Evolutionary conservation across 495 filamentous ascomycete species (phyloP), one percentile per base, ranked within the genome.

Genomic region (Chaetomium tenue): DNA sequence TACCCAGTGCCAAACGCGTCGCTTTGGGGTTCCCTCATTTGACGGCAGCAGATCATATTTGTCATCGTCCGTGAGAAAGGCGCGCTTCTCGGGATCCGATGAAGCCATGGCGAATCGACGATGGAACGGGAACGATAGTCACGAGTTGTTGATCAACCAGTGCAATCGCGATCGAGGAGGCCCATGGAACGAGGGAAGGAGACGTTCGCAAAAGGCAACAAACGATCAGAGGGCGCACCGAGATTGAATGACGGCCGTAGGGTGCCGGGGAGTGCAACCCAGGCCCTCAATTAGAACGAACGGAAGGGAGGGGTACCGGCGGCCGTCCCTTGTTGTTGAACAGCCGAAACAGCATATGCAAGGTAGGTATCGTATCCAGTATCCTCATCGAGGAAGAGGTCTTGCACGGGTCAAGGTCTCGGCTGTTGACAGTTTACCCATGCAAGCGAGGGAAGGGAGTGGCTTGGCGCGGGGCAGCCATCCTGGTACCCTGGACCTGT

Each of bases 21-120:
- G 64, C 18, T 47, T 53, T 30, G 23, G 25, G 18, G 50, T 39
- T 44, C n/a, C 23, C 16, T 15, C 23, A 4, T 5, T 13, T 5
- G 18, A 25, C 5, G 30, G 28, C 23, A 12, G 22, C 1, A 18
- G 3, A 20, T 0, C 48, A 53, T 18, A 0, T 22, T 28, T 37
- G 30, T 61, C 53, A 15, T 28, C 44, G n/a, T 11, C 30, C 42
- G 37, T 2, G 9, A 58, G 16, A 15, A 61, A 23, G 16, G 52
- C 51, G 25, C 51, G 61, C 65, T 70, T 70, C 46, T 70, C 67
- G 44, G 40, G 18, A 46, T 69, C 56, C 12, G 18, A 15, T 11
- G 60, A 8, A 60, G 60, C 56, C 67, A 69, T 69, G 30, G 13
- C 53, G 12, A 30, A 30, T 12, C n/a, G 23, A 44, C 18, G 16